Conservation (phyloP, 2,329 filamentous ascomycete genomes). For the Pochonia chlamydosporia region DNA sequence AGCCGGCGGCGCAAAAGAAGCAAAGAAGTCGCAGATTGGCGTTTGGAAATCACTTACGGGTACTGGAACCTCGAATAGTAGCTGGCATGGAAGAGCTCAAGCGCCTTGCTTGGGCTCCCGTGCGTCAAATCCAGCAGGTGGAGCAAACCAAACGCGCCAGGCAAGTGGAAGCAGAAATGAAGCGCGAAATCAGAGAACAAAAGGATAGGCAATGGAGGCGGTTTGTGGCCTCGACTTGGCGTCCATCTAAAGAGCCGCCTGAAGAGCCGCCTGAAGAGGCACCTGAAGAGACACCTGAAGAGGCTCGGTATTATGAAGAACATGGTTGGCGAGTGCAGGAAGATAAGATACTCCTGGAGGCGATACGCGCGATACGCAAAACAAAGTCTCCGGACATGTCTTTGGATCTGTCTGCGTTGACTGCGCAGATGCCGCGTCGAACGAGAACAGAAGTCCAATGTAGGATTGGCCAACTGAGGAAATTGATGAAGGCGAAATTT, state of each 20-base stretch:
- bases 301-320: conserved; percentile 16
- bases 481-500: conserved; percentile 15
- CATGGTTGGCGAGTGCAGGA: conserved; percentile 21
- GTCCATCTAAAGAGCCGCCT: conserved; percentile 1
- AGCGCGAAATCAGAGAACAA: not conserved
- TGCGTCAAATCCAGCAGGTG: not conserved
- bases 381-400: conserved; percentile 9
- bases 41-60: not conserved
- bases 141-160: not conserved
- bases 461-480: conserved; percentile 15
- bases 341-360: conserved; percentile 18
- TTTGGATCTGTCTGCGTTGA: conserved; percentile 9
- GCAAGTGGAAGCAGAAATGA: conserved; percentile 5
- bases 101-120: not conserved
- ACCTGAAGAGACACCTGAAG: not conserved
- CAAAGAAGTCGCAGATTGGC: not conserved
- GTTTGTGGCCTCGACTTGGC: conserved; percentile 13
- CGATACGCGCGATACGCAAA: conserved; percentile 19
- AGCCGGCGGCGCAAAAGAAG: not conserved
- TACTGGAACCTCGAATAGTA: not conserved
- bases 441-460: conserved; percentile 13
- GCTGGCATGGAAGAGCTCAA: not conserved
- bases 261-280: not conserved
- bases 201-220: conserved; percentile 10
- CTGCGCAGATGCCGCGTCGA: conserved; percentile 12